A percentile compares a stretch with the other conserved stretches of the same genome.
Evolutionary conservation across 73 alveolate genomes (phyloP).

Genomic region (Diophrys sp.): DNA sequence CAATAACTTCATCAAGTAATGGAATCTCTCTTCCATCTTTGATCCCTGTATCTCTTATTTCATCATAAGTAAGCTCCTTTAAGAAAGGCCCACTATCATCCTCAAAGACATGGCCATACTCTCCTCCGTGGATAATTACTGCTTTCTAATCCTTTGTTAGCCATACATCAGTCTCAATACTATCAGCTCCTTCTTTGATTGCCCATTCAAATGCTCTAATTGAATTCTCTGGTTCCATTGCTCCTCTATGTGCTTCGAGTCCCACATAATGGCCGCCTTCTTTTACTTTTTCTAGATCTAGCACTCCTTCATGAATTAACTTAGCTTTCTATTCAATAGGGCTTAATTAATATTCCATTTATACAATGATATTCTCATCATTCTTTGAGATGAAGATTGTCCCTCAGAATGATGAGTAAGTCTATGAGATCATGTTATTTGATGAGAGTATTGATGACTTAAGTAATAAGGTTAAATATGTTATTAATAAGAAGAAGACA

Average conservation of each 20-base stretch:
- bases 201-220: constrained; percentile 8
- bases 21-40: neutral
- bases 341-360: too few species aligned
- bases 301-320: too few species aligned
- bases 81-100: neutral
- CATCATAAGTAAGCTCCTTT: neutral
- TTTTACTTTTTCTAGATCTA: too few species aligned
- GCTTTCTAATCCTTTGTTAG: constrained; percentile 15
- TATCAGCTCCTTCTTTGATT: constrained; percentile 1
- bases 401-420: constrained; percentile 24
- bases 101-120: constrained; percentile 6
- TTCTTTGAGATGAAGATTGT: constrained; percentile 31
- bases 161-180: constrained; percentile 26
- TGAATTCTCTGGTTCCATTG: constrained; percentile 7
- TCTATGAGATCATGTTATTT: constrained; percentile 29
- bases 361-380: too few species aligned
- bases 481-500: neutral
- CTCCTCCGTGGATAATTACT: constrained; percentile 23
- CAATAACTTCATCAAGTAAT: neutral
- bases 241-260: constrained; percentile 33
- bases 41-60: neutral
- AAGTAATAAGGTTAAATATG: neutral
- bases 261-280: neutral
- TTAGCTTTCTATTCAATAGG: too few species aligned
- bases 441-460: constrained; percentile 21